Percentiles rank a stretch among this genome's conserved stretches.
phyloP scores from a whole-genome alignment of 495 filamentous ascomycete genomes.

The Articulospora tetracladia region DNA sequence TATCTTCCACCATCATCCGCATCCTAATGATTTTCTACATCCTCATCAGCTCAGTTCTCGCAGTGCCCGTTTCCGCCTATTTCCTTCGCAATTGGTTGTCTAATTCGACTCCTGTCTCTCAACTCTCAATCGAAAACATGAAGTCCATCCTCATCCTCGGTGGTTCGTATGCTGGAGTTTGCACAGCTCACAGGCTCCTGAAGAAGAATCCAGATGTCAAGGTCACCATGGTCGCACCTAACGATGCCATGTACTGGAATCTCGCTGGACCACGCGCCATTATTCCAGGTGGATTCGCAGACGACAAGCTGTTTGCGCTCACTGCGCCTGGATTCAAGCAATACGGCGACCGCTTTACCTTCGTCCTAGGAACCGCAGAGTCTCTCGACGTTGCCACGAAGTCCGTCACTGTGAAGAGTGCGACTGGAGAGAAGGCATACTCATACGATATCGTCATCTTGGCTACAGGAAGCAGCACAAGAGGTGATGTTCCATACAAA shows the following conservation, averaged over 20 bases:
- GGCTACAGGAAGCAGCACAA: conserved; percentile 44
- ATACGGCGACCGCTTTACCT: conserved; percentile 49
- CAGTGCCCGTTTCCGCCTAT: not conserved
- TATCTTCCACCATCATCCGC: conserved; percentile 6
- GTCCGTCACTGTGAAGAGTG: conserved; percentile 35
- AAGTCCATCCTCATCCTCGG: conserved; percentile 32
- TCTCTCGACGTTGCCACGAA: conserved; percentile 40
- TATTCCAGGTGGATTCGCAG: conserved; percentile 28
- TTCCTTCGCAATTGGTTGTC: not conserved
- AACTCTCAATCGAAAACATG: not conserved
- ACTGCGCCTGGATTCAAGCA: conserved; percentile 44
- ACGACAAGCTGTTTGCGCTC: conserved; percentile 28
- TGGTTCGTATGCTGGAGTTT: conserved; percentile 21
- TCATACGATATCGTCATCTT: conserved; percentile 54
- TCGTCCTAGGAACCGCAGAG: conserved; percentile 50
- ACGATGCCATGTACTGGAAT: conserved; percentile 34
- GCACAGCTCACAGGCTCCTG: conserved; percentile 17
- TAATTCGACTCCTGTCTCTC: not conserved
- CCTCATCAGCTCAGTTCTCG: not conserved
- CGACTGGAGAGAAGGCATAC: conserved; percentile 20
- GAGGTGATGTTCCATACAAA: conserved; percentile 46
- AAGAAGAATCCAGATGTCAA: conserved; percentile 26
- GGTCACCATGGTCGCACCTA: conserved; percentile 31
- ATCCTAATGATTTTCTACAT: conserved; percentile 16
- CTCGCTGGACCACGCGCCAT: conserved; percentile 31